Percentiles rank a stretch among this genome's conserved stretches.
Conservation (phyloP, 192 early-diverging fungal genomes). For the Phycomyces nitens region DNA sequence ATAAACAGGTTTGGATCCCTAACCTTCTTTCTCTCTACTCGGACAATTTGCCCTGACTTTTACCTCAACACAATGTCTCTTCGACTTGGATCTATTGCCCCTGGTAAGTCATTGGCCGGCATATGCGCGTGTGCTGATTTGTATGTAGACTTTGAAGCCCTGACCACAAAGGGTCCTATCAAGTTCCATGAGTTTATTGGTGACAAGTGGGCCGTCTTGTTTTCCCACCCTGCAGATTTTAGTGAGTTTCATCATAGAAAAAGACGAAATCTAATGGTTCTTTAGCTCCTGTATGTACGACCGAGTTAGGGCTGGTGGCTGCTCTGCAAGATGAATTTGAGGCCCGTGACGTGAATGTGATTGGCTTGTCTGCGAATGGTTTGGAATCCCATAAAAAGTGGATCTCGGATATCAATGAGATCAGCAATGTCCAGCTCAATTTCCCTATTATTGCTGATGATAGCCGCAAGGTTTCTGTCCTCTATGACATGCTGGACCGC, state of each 20-base stretch:
- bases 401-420: constrained; percentile 93
- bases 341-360: constrained; percentile 79
- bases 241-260: constrained; percentile 48
- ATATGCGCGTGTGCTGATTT: too few relatives aligned
- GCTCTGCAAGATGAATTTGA: constrained; percentile 74
- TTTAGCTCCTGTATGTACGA: constrained; percentile 93
- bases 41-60: too few relatives aligned
- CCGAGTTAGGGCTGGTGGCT: constrained; percentile 92
- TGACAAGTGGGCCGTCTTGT: constrained; percentile 90
- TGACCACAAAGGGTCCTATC: constrained; percentile 88
- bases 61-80: constrained; percentile 35
- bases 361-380: constrained; percentile 92
- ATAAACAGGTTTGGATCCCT: too few relatives aligned
- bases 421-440: constrained; percentile 66
- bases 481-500: constrained; percentile 98
- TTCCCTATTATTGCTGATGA: constrained; percentile 98
- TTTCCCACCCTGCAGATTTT: constrained; percentile 98
- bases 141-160: constrained; percentile 65
- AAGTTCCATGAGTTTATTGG: constrained; percentile 88
- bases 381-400: constrained; percentile 79
- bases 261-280: too few relatives aligned
- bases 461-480: constrained; percentile 76
- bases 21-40: too few relatives aligned
- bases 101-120: constrained; percentile 37
- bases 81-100: constrained; percentile 57